Evolutionary conservation across 2,329 filamentous ascomycete genomes (phyloP).

Genomic region (Calycina marina): DNA sequence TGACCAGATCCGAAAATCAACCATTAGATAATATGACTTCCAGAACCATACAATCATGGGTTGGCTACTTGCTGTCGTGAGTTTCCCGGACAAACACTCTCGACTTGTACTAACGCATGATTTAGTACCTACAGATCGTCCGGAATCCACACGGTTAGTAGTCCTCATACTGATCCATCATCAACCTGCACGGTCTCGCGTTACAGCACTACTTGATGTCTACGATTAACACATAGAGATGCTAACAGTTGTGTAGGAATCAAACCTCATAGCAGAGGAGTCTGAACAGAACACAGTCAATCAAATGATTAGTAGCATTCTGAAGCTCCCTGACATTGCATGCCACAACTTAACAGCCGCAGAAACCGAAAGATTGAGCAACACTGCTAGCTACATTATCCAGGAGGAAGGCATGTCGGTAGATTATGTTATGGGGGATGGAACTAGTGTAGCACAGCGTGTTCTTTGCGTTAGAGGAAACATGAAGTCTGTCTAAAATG

Average conservation of each 20-base stretch:
- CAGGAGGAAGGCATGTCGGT: conserved; percentile 9
- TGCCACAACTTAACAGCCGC: background rate
- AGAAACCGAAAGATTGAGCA: conserved; percentile 1
- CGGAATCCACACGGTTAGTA: too few relatives aligned
- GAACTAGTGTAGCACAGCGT: background rate
- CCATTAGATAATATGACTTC: conserved; percentile 5
- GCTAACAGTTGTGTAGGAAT: background rate
- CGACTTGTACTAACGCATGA: background rate
- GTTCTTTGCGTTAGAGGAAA: conserved; percentile 4
- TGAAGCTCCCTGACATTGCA: conserved; percentile 2
- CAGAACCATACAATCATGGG: conserved; percentile 4
- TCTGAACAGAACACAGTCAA: conserved; percentile 11
- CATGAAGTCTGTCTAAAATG: too few relatives aligned
- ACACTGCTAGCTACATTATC: conserved; percentile 12
- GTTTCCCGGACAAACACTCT: background rate
- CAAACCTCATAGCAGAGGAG: conserved; percentile 3
- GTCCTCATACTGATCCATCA: background rate
- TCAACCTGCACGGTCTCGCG: background rate
- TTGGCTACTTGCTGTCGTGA: conserved; percentile 6
- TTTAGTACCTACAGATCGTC: too few relatives aligned
- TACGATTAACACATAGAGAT: background rate
- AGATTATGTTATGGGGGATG: conserved; percentile 4
- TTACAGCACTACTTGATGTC: background rate
- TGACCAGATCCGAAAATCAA: too few relatives aligned
- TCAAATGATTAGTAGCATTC: conserved; percentile 6